Base-by-base conservation (phyloP, 2,329 filamentous ascomycete genomes). In the Curvularia lunata region DNA sequence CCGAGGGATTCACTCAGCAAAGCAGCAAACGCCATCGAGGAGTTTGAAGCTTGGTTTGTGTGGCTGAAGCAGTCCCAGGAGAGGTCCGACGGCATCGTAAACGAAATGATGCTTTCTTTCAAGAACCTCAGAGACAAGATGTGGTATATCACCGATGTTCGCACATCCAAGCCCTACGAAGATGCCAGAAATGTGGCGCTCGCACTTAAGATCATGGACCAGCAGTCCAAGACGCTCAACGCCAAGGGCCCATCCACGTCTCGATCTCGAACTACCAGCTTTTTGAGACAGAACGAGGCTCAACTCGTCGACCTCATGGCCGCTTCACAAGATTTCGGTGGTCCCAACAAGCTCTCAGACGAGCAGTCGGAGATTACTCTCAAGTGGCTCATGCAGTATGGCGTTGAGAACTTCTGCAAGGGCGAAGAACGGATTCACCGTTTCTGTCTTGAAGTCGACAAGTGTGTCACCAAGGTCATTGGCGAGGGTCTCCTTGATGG, bases 121-220 rank as follows among this genome's bases (percentile, higher is more conserved):
- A 86, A 88, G 56, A 88, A 89, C 21, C 83, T 97, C 38, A 87
- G 95, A 41, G 91, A 97, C 75, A 98, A 98, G 82, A 97, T 98
- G 91, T 99, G 95, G 95, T 99, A 96, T 74, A 91, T 95, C 59
- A 94, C 91, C 1, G 92, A 97, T 75, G 93, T 98, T 27, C 89
- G 91, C 61, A 93, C 94, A 68, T 97, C 95, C 4, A 90, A 88
- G 48, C 87, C 88, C 9, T 98, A 97, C 69, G 91, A 95, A 59
- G 90, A 96, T 66, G 92, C 91, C 38, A 88, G 89, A 57, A 91
- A 94, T 63, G 89, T 98, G 46, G 91, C 92, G 5, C 85, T 91
- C 58, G 95, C 94, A 4, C 81, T 99, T 48, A 96, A 95, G 76
- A 92, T 90, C 7, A 98, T 99, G 95, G 90, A 88, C 61, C 83